Base-by-base conservation (phyloP, 176 grass and related monocot species). In the Thinopyrum elongatum region DNA sequence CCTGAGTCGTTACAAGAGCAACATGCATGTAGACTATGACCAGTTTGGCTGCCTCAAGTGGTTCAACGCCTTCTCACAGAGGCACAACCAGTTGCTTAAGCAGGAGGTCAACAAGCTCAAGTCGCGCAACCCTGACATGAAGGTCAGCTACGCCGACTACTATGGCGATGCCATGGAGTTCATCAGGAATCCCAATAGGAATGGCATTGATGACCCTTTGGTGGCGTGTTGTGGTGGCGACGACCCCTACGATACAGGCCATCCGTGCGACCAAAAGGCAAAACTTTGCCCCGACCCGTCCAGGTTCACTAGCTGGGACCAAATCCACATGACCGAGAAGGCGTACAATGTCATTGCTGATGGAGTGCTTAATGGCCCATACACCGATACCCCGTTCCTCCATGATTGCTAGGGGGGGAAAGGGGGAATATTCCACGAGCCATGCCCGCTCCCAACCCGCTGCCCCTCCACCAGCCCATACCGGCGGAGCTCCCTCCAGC, bases 111-210 rank as follows among this genome's bases (percentile, higher is more conserved):
- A 13, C 16, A 55, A 25, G 41, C 79, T 63, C 10, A 66, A 74
- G 30, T 30, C 33, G 10, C 74, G 63, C n/a, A 68, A 89, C 60
- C 87, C 87, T 10, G 30, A 59, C 35, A 74, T 65, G 9, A 86
- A 11, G 78, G 79, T 92, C 83, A 80, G 86, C 27, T 92, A 86
- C 13, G 90, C 86, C 2, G 83, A 92, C 58, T 92, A 92, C 30
- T 31, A 31, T 31, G 30, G 30, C 30, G 30, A 1, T 31, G 30
- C 30, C 30, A 31, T 31, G 30, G 30, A 31, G 30, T 31, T 31
- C 30, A 31, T 31, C 30, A 31, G 3, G 1, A 31, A 31, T 31
- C 30, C 30, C 30, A 31, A 31, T 31, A 31, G 30, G 30, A 31
- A 31, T 31, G 30, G 30, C 30, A 31, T 31, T 17, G 0, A 10